Evolutionary conservation across 2,329 filamentous ascomycete genomes (phyloP), one percentile per base, ranked within the genome.

Genomic region (Aspergillus ustus): DNA sequence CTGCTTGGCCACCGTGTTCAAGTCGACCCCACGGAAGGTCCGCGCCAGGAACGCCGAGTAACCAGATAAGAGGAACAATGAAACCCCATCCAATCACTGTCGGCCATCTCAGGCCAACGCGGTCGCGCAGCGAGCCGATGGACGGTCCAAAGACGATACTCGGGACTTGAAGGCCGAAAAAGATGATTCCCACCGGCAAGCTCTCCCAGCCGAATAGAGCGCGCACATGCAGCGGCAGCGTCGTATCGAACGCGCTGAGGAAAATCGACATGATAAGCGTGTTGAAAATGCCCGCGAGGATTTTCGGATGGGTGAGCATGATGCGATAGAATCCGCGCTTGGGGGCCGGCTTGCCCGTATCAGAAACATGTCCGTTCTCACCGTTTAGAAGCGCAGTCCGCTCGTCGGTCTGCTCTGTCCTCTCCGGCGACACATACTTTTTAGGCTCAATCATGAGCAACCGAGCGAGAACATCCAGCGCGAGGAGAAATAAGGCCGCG

Each of bases 121-220:
- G 59, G 52, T 74, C 71, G 17, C 70, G 70, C 31, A 82, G 70
- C 74, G 76, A 78, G n/a, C 85, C 88, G 1, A 87, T 82, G 0
- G 86, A 29, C 0, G 89, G 89, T 0, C 85, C 83, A 2, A 85
- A 63, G 66, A 90, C 84, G 13, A 83, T 82, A 9, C 57, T 53
- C 0, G 89, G 89, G 7, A 88, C 72, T 40, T 88, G 83, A 34
- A 91, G 68, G 2, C 81, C 75, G 7, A 88, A 77, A 66, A 88
- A 87, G 25, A 87, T 73, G 11, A 88, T 72, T 1, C 86, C 85
- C 2, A 84, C 83, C 0, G 81, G 84, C 0, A 81, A 81, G 0
- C 85, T 82, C 49, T 80, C 76, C 84, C 85, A 88, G 61, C 75
- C 69, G 65, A 88, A 89, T 2, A 78, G 79, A 4, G 75, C 66